Percentiles rank a stretch among this genome's conserved stretches.
phyloP scores from a whole-genome alignment of 1,139 yeast genomes.

The Diutina sp. region DNA sequence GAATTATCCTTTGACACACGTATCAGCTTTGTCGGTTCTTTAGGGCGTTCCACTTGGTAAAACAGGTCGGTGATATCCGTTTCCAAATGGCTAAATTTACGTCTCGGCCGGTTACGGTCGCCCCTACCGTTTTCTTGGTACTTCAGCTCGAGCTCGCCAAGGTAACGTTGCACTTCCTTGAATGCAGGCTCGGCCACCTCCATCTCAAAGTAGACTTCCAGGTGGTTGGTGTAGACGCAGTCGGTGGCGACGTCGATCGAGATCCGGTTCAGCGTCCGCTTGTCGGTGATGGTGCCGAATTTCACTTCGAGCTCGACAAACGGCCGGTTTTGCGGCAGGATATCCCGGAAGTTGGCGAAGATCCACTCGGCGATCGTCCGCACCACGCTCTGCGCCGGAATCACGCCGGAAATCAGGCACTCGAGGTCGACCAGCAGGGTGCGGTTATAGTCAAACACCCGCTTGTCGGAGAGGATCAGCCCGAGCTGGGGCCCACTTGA shows the following conservation, averaged over 20 bases:
- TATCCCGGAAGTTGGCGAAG: conserved; percentile 61
- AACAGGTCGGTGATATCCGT: conserved; percentile 30
- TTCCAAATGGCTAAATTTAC: conserved; percentile 28
- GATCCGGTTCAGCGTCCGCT: conserved; percentile 49
- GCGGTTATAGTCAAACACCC: conserved; percentile 22
- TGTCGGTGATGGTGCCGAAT: conserved; percentile 65
- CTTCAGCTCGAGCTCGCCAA: conserved; percentile 40
- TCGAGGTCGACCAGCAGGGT: conserved; percentile 31
- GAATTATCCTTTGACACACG: conserved; percentile 52
- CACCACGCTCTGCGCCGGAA: conserved; percentile 76
- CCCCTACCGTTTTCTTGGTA: conserved; percentile 27
- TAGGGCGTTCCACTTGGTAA: conserved; percentile 23
- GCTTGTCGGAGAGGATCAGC: conserved; percentile 10
- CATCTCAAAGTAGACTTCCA: conserved; percentile 52
- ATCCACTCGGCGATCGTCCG: conserved; percentile 83
- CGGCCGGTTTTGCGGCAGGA: conserved; percentile 45
- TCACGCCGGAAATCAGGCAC: conserved; percentile 56
- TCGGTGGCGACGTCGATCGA: conserved; percentile 68
- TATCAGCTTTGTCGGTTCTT: conserved; percentile 46
- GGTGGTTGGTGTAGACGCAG: conserved; percentile 45
- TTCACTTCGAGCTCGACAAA: conserved; percentile 73
- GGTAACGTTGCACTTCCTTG: conserved; percentile 41
- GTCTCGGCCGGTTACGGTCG: conserved; percentile 14
- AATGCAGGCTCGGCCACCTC: conserved; percentile 62
- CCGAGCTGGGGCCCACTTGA: not conserved